Evolutionary conservation across 2,329 filamentous ascomycete species (phyloP), one percentile per base, ranked within the genome.

Genomic region (Lizonia empirigonia): DNA sequence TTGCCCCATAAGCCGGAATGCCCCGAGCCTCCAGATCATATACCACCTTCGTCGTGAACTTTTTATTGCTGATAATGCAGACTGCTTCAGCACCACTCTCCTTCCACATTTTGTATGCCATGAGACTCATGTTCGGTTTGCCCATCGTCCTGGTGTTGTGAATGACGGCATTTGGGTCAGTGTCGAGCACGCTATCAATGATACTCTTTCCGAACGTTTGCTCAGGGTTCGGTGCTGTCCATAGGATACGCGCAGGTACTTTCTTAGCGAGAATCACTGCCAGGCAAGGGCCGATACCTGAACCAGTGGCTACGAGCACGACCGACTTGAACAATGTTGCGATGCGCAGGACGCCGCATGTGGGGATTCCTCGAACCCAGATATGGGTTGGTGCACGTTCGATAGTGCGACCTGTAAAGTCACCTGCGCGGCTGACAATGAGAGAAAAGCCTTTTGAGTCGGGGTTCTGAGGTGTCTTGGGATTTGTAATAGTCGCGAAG

Each of bases 11-110:
- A 5, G 87, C 85, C 1, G 85, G 82, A 19, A 90, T 74, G 0
- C 87, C 86, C 46, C 85, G 78, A 24, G 78, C 80, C 72, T 91
- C 87, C 52, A 91, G 76, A 12, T 81, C 85, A 70, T 87, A 89
- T 1, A 91, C 87, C 4, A 91, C 78, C 72, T 84, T 83, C 59
- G 80, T 81, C 16, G 88, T 91, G 35, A 90, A 81, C 55, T 76
- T 81, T 50, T 88, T 85, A 66, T 91, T 91, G 45, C 85, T 86
- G 62, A 91, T 89, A 48, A 91, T 80, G 60, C 89, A 85, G 13
- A 90, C 86, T 2, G 87, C 88, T 77, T 91, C 88, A 1, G 82
- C 81, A 0, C 75, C 68, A 24, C 77, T 78, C 44, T 82, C 74
- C 53, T 71, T 72, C 54, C 76, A 78, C 38, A 87, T 74, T 16